Conservation (phyloP, 345 rosid species). For the Pelargonium nanum region DNA sequence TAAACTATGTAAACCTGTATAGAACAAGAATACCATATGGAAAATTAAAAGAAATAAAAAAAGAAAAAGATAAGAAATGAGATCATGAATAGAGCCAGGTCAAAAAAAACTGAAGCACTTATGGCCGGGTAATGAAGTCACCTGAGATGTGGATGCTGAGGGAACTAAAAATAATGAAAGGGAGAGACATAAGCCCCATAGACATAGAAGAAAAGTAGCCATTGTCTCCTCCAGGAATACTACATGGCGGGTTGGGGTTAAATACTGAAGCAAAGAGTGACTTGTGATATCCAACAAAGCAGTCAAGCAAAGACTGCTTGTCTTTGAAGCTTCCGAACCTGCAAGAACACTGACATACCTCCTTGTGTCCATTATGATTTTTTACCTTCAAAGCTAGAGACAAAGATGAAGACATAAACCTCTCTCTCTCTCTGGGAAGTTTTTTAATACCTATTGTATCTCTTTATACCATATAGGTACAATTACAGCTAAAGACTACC, state of each 20-base stretch:
- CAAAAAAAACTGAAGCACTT: not conserved
- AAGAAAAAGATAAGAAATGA: conserved; percentile 3
- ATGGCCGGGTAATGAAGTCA: too few relatives aligned
- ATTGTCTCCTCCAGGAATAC: conserved; percentile 20
- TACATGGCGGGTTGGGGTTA: conserved; percentile 20
- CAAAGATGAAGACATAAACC: conserved; percentile 11
- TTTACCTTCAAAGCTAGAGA: conserved; percentile 32
- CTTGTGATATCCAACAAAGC: conserved; percentile 8
- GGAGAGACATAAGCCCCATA: conserved; percentile 28
- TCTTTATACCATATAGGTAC: conserved; percentile 7
- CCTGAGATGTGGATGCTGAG: conserved; percentile 23
- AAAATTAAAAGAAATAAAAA: not conserved
- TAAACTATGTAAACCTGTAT: conserved; percentile 64
- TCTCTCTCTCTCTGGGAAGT: not conserved
- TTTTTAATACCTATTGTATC: not conserved
- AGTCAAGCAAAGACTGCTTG: conserved; percentile 21
- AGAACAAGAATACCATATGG: not conserved
- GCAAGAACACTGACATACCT: conserved; percentile 21
- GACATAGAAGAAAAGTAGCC: conserved; percentile 18
- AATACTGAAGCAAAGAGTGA: conserved; percentile 14
- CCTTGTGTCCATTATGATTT: conserved; percentile 22
- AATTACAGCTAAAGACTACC: conserved; percentile 16
- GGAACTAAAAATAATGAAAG: conserved; percentile 20
- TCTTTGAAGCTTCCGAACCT: conserved; percentile 20
- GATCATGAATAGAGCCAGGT: conserved; percentile 5